phyloP scores from a whole-genome alignment of 2,329 filamentous ascomycete genomes.

The Trichoderma semiorbis region DNA sequence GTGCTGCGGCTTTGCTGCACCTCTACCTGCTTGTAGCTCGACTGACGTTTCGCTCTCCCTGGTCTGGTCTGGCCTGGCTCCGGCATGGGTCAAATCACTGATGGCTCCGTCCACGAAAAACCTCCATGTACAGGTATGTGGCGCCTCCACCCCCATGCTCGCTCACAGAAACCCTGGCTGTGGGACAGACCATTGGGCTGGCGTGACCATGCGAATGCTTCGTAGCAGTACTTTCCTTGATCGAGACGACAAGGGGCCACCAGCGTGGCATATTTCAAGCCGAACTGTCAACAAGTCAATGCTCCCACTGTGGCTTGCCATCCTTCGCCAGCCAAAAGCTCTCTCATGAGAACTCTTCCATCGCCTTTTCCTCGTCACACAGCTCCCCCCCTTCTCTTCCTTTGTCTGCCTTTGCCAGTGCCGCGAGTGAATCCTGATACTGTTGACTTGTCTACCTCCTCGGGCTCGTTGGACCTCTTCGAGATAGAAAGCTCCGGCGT shows the following conservation, averaged over 20 bases:
- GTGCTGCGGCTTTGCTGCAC: conserved; percentile 12
- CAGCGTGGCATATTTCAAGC: conserved; percentile 15
- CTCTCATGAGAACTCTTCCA: conserved; percentile 4
- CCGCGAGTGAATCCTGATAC: conserved; percentile 8
- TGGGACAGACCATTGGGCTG: conserved; percentile 18
- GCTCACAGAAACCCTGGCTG: conserved; percentile 12
- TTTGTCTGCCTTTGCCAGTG: neutral
- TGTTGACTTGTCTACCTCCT: neutral
- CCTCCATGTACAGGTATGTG: conserved; percentile 2
- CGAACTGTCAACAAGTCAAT: conserved; percentile 14
- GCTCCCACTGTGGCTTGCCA: conserved; percentile 17
- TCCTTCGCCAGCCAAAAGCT: conserved; percentile 4
- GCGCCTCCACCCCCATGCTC: conserved; percentile 17
- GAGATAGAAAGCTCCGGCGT: neutral
- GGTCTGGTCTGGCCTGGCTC: neutral
- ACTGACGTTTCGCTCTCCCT: conserved; percentile 18
- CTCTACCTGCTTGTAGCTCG: conserved; percentile 7
- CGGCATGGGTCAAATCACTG: conserved; percentile 13
- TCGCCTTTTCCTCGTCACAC: conserved; percentile 9
- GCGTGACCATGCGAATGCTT: conserved; percentile 16
- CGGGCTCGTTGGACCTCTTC: neutral
- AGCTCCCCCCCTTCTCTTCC: neutral
- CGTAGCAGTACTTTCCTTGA: conserved; percentile 12
- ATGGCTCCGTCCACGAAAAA: conserved; percentile 15
- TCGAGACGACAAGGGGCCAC: conserved; percentile 9